These are phyloP conservation scores for Myxozyma lipomycoides DNA, from an alignment of 805 yeast species.

Conservation along the genomic window DNA sequence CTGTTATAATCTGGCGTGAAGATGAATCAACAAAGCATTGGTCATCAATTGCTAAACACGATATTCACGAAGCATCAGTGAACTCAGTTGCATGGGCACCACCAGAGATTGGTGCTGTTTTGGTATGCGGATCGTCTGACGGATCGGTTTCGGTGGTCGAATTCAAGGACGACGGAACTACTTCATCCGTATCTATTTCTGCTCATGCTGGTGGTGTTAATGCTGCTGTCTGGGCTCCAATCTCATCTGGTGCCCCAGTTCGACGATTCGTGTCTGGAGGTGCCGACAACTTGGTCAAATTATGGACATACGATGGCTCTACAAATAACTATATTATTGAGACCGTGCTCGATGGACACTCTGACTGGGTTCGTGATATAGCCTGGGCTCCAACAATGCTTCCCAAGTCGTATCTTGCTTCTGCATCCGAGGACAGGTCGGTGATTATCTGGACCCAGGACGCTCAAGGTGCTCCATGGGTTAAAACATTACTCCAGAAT, in stretches of 20 bases:
- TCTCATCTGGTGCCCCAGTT: conserved; percentile 24
- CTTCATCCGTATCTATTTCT: conserved; percentile 47
- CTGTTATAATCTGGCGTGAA: conserved; percentile 91
- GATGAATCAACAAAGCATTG: conserved; percentile 67
- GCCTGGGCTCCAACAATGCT: conserved; percentile 95
- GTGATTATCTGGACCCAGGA: conserved; percentile 95
- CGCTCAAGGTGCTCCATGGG: conserved; percentile 60
- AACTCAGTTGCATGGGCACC: conserved; percentile 97
- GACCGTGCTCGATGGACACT: conserved; percentile 78
- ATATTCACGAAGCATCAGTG: conserved; percentile 88
- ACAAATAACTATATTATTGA: conserved; percentile 63
- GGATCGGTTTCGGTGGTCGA: conserved; percentile 89
- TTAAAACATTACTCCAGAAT: conserved; percentile 60
- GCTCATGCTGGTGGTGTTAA: conserved; percentile 95
- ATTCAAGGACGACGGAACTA: conserved; percentile 81
- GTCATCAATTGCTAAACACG: conserved; percentile 81
- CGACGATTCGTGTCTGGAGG: conserved; percentile 92
- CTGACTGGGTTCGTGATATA: conserved; percentile 98
- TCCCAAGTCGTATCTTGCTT: conserved; percentile 83
- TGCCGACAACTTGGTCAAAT: conserved; percentile 86
- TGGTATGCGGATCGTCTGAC: conserved; percentile 87
- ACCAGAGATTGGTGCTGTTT: conserved; percentile 89
- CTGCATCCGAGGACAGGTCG: conserved; percentile 94
- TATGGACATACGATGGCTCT: conserved; percentile 64
- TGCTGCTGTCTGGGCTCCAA: conserved; percentile 85